Conservation (phyloP, 768 basidiomycete species). For the Termitomyces sp. region DNA sequence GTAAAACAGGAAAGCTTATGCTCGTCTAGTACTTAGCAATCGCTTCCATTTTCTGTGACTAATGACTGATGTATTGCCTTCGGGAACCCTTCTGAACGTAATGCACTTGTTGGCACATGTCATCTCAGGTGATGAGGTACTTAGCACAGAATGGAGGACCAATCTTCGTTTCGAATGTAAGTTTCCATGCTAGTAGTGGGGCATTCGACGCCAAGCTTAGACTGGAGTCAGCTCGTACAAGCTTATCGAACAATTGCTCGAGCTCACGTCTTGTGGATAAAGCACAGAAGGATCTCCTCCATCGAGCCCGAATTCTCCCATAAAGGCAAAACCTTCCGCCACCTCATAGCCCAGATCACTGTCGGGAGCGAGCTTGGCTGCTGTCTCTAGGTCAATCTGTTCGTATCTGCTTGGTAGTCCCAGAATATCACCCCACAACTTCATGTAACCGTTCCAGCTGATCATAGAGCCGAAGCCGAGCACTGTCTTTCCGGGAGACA, state of each 20-base stretch:
- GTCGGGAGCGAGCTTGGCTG: neutral
- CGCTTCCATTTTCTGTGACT: no score
- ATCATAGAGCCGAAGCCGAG: conserved; percentile 9
- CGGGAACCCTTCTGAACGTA: neutral
- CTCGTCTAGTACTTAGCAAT: neutral
- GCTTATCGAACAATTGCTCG: neutral
- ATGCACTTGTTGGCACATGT: neutral
- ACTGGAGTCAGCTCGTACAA: neutral
- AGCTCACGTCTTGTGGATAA: conserved; percentile 5
- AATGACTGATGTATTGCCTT: neutral
- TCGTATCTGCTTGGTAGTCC: conserved; percentile 1
- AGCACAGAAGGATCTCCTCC: conserved; percentile 4
- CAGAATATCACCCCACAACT: conserved; percentile 3
- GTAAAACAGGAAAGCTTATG: no score
- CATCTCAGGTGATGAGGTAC: neutral
- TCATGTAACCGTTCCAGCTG: conserved; percentile 4
- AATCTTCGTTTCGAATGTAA: conserved; percentile 5
- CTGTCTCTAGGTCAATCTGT: neutral
- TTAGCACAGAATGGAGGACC: neutral
- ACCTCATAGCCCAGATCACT: neutral
- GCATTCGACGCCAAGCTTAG: conserved; percentile 2
- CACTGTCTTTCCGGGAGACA: conserved; percentile 1
- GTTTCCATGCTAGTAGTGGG: conserved; percentile 5
- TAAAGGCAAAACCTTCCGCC: neutral
- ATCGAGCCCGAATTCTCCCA: conserved; percentile 4